phyloP scores from a whole-genome alignment of 2,329 filamentous ascomycete species.

The Trichoderma sp. region DNA sequence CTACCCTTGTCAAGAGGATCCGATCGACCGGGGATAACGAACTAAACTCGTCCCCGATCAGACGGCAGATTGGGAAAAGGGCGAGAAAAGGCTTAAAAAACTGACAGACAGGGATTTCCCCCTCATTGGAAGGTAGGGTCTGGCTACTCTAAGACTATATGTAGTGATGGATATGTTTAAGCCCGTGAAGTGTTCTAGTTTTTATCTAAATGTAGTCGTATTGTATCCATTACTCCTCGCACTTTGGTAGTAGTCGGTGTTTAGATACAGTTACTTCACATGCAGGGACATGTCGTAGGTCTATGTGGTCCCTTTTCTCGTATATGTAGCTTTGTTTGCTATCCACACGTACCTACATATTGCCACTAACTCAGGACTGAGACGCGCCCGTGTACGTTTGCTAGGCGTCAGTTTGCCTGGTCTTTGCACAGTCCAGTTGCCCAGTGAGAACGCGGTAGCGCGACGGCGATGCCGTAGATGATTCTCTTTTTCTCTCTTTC shows the following conservation, averaged over 20 bases:
- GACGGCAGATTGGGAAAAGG: background rate
- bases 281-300: background rate
- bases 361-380: background rate
- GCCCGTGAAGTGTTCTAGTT: background rate
- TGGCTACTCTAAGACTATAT: background rate
- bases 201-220: background rate
- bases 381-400: background rate
- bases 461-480: background rate
- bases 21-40: constrained; percentile 5
- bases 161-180: background rate
- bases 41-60: background rate
- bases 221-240: background rate
- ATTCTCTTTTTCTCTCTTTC: background rate
- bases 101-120: background rate
- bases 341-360: background rate
- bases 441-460: background rate
- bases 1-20: constrained; percentile 5
- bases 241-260: background rate
- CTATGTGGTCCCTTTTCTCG: background rate
- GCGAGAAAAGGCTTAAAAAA: background rate
- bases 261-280: background rate
- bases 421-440: background rate
- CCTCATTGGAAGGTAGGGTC: background rate
- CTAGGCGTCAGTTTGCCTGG: background rate
- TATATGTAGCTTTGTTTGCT: background rate